These are phyloP conservation scores for Barnettozyma salicaria DNA, from an alignment of 805 yeast genomes.

Conservation along the genomic window DNA sequence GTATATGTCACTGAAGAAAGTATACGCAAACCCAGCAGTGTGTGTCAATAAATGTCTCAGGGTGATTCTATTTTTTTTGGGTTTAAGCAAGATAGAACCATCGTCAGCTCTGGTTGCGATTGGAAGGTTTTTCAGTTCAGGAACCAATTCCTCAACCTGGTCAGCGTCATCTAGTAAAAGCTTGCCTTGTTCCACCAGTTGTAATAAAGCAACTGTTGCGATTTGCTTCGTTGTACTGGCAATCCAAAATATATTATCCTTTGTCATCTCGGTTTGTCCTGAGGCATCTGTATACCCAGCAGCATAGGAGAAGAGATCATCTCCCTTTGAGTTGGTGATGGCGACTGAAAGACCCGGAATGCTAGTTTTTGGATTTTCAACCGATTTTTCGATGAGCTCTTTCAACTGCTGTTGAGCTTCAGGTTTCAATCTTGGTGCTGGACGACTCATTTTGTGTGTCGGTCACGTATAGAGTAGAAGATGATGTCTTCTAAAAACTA, in stretches of 20 bases:
- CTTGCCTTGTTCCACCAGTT: conserved; percentile 30
- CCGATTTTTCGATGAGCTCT: too few relatives aligned
- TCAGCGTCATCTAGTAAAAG: conserved; percentile 28
- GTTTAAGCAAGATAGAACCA: conserved; percentile 20
- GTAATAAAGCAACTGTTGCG: conserved; percentile 28
- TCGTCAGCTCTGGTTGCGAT: conserved; percentile 23
- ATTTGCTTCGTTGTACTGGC: conserved; percentile 31
- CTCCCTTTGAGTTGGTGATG: conserved; percentile 17
- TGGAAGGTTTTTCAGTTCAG: conserved; percentile 27
- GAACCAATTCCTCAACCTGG: conserved; percentile 27
- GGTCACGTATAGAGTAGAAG: too few relatives aligned
- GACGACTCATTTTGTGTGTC: background rate
- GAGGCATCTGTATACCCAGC: conserved; percentile 19
- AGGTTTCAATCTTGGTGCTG: background rate
- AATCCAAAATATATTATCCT: conserved; percentile 27
- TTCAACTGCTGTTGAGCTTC: too few relatives aligned
- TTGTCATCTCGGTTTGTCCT: conserved; percentile 11
- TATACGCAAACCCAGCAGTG: conserved; percentile 35
- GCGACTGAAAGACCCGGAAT: conserved; percentile 17
- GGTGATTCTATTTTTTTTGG: conserved; percentile 29
- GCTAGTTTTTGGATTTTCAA: too few relatives aligned
- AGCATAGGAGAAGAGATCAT: conserved; percentile 20
- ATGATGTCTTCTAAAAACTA: too few relatives aligned
- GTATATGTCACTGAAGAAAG: conserved; percentile 25
- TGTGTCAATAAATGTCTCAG: conserved; percentile 32